phyloP scores from a whole-genome alignment of 768 basidiomycete species.

The Galerina marginata region DNA sequence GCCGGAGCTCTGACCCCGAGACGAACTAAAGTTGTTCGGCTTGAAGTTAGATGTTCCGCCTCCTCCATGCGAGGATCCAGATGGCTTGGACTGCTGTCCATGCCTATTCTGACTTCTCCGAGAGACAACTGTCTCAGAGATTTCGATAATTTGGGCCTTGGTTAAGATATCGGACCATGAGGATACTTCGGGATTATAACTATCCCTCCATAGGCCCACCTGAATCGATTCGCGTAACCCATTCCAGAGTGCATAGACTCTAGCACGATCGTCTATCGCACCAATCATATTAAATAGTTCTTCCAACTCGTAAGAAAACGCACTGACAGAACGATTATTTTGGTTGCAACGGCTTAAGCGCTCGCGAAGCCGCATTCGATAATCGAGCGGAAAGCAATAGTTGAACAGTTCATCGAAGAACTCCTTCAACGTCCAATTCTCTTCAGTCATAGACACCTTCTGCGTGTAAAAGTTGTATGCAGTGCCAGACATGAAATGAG shows the following conservation, averaged over 20 bases:
- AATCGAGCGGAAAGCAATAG: conserved; percentile 40
- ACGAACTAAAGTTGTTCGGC: too few relatives aligned
- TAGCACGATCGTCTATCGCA: conserved; percentile 26
- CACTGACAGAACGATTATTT: conserved; percentile 29
- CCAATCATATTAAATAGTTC: conserved; percentile 42
- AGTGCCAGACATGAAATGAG: conserved; percentile 11
- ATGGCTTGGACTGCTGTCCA: neutral
- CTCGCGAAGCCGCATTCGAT: conserved; percentile 21
- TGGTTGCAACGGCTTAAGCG: conserved; percentile 29
- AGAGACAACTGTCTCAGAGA: conserved; percentile 1
- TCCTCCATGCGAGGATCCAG: neutral
- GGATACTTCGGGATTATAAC: conserved; percentile 31
- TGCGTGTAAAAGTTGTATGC: conserved; percentile 20
- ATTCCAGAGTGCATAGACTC: conserved; percentile 39
- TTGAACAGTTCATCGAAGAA: conserved; percentile 41
- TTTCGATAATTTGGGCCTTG: conserved; percentile 16
- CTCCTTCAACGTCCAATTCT: conserved; percentile 29
- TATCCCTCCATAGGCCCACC: conserved; percentile 28
- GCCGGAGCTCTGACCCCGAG: too few relatives aligned
- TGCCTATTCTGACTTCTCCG: neutral
- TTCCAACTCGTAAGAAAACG: conserved; percentile 26
- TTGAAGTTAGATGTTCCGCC: neutral
- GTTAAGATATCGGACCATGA: conserved; percentile 18
- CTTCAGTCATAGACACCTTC: conserved; percentile 27
- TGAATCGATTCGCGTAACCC: conserved; percentile 32